These are phyloP conservation scores for Trypanosoma melophagium DNA, from an alignment of 208 protist species.

Conservation along the genomic window DNA sequence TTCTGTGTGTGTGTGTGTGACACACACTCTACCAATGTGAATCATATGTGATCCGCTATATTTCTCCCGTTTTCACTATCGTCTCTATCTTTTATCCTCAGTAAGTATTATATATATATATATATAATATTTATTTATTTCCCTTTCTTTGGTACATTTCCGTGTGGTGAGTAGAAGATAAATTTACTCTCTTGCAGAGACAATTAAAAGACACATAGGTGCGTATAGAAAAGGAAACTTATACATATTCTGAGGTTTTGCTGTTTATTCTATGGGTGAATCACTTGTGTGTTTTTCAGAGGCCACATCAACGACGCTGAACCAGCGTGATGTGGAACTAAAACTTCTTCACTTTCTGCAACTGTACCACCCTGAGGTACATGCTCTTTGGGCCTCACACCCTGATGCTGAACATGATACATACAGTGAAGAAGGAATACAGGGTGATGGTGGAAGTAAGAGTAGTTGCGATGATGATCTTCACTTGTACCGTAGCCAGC, in stretches of 20 bases:
- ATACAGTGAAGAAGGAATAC: constrained; percentile 5
- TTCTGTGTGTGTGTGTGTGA: no score
- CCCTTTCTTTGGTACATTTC: no score
- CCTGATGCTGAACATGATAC: constrained; percentile 25
- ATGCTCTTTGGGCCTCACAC: constrained; percentile 48
- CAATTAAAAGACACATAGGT: no score
- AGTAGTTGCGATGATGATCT: background rate
- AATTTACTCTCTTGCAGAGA: no score
- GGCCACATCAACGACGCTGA: constrained; percentile 35
- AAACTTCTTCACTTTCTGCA: constrained; percentile 49
- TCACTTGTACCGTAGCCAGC: constrained; percentile 26
- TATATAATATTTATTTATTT: no score
- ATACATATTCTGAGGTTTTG: constrained; percentile 16
- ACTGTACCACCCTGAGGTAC: constrained; percentile 39
- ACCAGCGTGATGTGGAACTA: constrained; percentile 65
- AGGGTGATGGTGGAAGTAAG: background rate
- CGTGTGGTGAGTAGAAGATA: no score
- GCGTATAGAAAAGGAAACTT: background rate
- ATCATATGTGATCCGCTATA: no score
- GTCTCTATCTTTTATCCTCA: no score
- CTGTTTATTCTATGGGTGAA: background rate
- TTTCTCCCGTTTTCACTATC: no score
- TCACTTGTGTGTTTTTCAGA: constrained; percentile 6
- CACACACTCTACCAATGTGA: no score
- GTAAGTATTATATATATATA: no score